Evolutionary conservation across 345 rosid species (phyloP).

Genomic region (Citrus maxima): DNA sequence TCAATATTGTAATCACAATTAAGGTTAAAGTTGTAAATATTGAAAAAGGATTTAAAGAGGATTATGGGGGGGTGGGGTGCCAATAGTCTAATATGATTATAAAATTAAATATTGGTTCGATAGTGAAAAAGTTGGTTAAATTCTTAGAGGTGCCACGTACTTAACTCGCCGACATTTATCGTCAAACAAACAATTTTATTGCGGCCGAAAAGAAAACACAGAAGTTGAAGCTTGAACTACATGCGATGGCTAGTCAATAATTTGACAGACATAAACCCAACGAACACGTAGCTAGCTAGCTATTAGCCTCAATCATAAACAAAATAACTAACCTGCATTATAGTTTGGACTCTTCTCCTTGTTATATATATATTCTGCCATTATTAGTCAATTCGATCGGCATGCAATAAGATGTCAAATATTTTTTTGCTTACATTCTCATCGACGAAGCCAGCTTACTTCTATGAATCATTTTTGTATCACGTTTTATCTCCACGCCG

Average conservation of each 20-base stretch:
- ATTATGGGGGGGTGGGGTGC: no score
- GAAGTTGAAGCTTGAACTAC: neutral
- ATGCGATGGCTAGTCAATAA: neutral
- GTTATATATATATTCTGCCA: neutral
- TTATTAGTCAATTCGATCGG: neutral
- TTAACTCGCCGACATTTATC: neutral
- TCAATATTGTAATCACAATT: no score
- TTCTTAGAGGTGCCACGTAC: neutral
- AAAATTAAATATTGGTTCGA: neutral
- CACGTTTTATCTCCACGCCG: neutral
- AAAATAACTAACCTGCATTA: neutral
- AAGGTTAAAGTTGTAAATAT: no score
- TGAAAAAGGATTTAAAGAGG: no score
- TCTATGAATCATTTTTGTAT: neutral
- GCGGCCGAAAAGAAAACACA: neutral
- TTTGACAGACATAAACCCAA: neutral
- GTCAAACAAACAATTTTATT: neutral
- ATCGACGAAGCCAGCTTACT: neutral
- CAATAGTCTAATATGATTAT: no score
- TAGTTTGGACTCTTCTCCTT: neutral
- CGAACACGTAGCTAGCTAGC: neutral
- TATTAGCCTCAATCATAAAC: neutral
- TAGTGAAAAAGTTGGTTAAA: neutral
- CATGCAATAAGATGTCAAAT: neutral
- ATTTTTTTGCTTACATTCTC: neutral